Conservation (phyloP, 1,284 basidiomycete genomes). For the Blastosporella zonata region DNA sequence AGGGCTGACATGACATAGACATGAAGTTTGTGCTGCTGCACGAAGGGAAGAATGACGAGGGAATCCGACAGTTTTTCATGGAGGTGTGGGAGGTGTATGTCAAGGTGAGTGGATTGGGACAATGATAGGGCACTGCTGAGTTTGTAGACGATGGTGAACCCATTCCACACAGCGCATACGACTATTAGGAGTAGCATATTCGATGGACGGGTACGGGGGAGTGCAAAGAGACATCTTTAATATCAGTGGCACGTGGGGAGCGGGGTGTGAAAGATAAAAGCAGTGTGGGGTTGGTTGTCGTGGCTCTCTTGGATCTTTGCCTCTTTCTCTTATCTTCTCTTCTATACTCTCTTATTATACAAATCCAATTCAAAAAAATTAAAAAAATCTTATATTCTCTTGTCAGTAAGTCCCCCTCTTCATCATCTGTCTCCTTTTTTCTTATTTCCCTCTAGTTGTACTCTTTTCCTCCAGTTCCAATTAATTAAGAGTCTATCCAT, state of each 20-base stretch:
- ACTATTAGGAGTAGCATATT: constrained; percentile 77
- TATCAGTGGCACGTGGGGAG: constrained; percentile 7
- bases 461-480: constrained; percentile 30
- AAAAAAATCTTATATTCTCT: constrained; percentile 22
- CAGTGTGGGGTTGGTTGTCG: constrained; percentile 23
- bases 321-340: constrained; percentile 24
- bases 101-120: constrained; percentile 60
- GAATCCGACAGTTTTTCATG: constrained; percentile 85
- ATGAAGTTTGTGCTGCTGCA: constrained; percentile 91
- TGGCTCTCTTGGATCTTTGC: constrained; percentile 29
- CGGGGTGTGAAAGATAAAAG: constrained; percentile 7
- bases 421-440: constrained; percentile 14
- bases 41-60: constrained; percentile 94
- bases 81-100: constrained; percentile 96
- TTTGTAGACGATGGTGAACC: constrained; percentile 79
- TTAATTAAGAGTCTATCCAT: constrained; percentile 42
- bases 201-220: constrained; percentile 79
- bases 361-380: constrained; percentile 5
- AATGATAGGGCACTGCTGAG: constrained; percentile 12
- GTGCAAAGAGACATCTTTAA: constrained; percentile 82
- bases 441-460: constrained; percentile 30
- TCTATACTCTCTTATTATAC: constrained; percentile 2
- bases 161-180: constrained; percentile 89
- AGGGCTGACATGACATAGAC: constrained; percentile 45
- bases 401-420: constrained; percentile 23